phyloP scores from a whole-genome alignment of 2,329 filamentous ascomycete genomes.

The Didymella arachidicola region DNA sequence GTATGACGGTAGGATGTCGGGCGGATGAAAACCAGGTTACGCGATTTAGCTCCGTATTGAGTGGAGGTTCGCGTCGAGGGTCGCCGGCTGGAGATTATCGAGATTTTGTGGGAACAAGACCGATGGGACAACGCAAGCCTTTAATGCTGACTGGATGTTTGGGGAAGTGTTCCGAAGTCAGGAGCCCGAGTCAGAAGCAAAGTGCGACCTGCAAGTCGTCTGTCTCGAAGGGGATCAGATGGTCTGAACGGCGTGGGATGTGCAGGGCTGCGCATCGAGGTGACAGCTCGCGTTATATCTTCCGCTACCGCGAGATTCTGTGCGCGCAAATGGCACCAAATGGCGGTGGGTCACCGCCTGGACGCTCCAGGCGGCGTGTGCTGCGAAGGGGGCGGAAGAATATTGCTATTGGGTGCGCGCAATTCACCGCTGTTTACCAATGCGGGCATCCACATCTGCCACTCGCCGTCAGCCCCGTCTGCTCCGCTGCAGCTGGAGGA shows the following conservation, averaged over 20 bases:
- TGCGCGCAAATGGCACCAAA: conserved; percentile 35
- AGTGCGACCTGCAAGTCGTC: conserved; percentile 29
- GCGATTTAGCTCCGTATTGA: conserved; percentile 27
- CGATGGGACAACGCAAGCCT: conserved; percentile 18
- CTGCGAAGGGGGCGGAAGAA: conserved; percentile 30
- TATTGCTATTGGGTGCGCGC: conserved; percentile 31
- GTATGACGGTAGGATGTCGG: conserved; percentile 38
- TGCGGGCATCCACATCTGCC: conserved; percentile 32
- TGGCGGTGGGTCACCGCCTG: conserved; percentile 41
- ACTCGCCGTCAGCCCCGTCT: conserved; percentile 34
- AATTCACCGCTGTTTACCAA: conserved; percentile 39
- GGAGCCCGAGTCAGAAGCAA: conserved; percentile 49
- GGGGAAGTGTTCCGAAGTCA: conserved; percentile 32
- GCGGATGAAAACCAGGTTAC: conserved; percentile 27
- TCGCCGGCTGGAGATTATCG: conserved; percentile 14
- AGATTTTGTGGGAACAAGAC: conserved; percentile 23
- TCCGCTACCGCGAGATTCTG: conserved; percentile 28
- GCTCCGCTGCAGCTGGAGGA: conserved; percentile 26
- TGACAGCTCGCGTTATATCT: conserved; percentile 45
- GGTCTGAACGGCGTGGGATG: conserved; percentile 32
- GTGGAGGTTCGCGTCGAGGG: conserved; percentile 22
- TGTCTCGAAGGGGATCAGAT: conserved; percentile 38
- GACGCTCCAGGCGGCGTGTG: conserved; percentile 42
- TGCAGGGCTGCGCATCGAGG: conserved; percentile 29
- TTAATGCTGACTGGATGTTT: conserved; percentile 10